Conservation (phyloP, 2,329 filamentous ascomycete species). For the Apiospora koreana region DNA sequence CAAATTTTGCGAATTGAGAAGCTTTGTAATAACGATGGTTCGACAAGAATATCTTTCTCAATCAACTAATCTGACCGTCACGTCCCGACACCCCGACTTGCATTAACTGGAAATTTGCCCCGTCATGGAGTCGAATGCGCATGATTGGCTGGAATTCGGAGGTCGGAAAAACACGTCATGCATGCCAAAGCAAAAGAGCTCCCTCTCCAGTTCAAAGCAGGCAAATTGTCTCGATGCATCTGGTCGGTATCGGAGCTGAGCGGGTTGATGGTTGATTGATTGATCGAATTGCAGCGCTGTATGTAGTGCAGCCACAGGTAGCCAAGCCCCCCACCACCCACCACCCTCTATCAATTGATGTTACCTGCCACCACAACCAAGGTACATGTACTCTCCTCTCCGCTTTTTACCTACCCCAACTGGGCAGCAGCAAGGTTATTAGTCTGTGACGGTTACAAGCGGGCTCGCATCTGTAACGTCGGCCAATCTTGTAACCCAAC, state of each 20-base stretch:
- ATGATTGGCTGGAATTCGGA: constrained; percentile 16
- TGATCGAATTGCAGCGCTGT: neutral
- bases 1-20: constrained; percentile 4
- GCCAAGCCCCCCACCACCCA: neutral
- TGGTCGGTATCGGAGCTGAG: neutral
- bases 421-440: neutral
- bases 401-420: neutral
- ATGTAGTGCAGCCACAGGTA: neutral
- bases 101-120: constrained; percentile 16
- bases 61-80: neutral
- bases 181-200: constrained; percentile 1
- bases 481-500: neutral
- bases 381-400: neutral
- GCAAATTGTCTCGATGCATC: neutral
- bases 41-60: neutral
- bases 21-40: neutral
- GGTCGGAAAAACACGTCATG: constrained; percentile 21
- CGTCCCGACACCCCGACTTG: neutral
- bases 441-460: neutral
- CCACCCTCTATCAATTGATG: too few species aligned
- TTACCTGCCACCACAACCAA: too few species aligned
- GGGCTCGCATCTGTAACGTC: neutral
- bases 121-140: neutral
- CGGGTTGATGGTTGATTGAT: neutral
- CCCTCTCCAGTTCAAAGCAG: too few species aligned